phyloP scores from a whole-genome alignment of 2,329 filamentous ascomycete genomes.

The Metarhizium brunneum region DNA sequence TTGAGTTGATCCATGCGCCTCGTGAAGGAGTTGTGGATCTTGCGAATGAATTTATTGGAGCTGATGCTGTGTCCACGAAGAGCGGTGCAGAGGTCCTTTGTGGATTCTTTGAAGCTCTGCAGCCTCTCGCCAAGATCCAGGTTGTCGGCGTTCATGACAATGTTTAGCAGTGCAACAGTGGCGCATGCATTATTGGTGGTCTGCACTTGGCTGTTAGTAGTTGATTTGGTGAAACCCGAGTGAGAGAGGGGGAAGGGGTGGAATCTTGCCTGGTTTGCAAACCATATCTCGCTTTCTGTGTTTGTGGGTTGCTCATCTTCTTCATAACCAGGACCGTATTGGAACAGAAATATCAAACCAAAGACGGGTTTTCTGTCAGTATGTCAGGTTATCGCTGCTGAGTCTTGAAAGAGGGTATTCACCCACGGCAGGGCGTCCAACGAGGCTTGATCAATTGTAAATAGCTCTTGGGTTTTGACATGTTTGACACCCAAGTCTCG shows the following conservation, averaged over 20 bases:
- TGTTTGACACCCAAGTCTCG: conserved; percentile 66
- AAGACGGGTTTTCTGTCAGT: conserved; percentile 58
- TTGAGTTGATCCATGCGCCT: conserved; percentile 68
- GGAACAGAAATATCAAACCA: conserved; percentile 84
- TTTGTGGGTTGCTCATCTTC: conserved; percentile 45
- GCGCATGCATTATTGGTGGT: conserved; percentile 80
- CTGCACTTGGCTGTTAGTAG: conserved; percentile 28
- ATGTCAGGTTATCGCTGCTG: background rate
- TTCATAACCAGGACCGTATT: conserved; percentile 48
- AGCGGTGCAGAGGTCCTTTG: conserved; percentile 57
- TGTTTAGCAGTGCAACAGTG: conserved; percentile 86
- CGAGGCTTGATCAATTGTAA: conserved; percentile 58
- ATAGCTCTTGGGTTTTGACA: conserved; percentile 68
- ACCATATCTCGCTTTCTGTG: conserved; percentile 59
- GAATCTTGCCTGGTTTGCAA: conserved; percentile 70
- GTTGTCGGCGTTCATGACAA: conserved; percentile 71
- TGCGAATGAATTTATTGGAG: conserved; percentile 66
- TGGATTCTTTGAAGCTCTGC: conserved; percentile 62
- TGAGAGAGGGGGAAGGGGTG: background rate
- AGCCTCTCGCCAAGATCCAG: conserved; percentile 64
- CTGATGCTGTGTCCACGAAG: conserved; percentile 69
- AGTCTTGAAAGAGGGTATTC: background rate
- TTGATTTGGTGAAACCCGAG: background rate
- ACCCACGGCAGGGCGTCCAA: conserved; percentile 54
- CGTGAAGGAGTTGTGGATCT: conserved; percentile 82